Evolutionary conservation across 495 filamentous ascomycete species (phyloP).

Genomic region (Barbatosphaeria neglecta): DNA sequence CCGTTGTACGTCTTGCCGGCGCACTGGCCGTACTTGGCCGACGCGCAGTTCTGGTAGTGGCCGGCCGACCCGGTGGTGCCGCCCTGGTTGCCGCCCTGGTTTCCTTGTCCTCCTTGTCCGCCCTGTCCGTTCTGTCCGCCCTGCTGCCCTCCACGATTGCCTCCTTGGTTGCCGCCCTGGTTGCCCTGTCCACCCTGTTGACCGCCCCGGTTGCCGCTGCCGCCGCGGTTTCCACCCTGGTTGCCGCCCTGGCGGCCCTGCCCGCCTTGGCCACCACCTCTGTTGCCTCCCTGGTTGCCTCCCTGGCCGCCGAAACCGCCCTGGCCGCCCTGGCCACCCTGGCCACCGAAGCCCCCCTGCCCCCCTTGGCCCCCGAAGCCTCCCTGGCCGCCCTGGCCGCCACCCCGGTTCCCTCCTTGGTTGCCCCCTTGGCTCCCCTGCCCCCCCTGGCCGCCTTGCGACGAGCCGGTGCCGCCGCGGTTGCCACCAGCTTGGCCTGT

Average conservation of each 20-base stretch:
- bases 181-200: background rate
- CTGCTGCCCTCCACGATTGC: background rate
- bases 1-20: conserved; percentile 37
- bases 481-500: background rate
- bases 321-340: background rate
- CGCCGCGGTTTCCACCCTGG: background rate
- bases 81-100: conserved; percentile 1
- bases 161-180: background rate
- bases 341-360: background rate
- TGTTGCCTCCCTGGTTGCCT: background rate
- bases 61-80: conserved; percentile 1
- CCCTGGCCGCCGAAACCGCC: background rate
- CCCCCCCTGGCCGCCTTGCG: background rate
- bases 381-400: background rate
- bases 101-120: conserved; percentile 1
- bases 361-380: background rate
- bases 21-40: conserved; percentile 33
- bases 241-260: background rate
- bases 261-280: background rate
- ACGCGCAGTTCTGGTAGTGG: conserved; percentile 8
- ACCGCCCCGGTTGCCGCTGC: background rate
- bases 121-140: background rate
- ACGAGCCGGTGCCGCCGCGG: background rate
- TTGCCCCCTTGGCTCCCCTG: background rate
- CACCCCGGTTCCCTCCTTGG: background rate